These are phyloP conservation scores for Fusarium bactridioides DNA, from an alignment of 2,329 filamentous ascomycete genomes.

Conservation along the genomic window DNA sequence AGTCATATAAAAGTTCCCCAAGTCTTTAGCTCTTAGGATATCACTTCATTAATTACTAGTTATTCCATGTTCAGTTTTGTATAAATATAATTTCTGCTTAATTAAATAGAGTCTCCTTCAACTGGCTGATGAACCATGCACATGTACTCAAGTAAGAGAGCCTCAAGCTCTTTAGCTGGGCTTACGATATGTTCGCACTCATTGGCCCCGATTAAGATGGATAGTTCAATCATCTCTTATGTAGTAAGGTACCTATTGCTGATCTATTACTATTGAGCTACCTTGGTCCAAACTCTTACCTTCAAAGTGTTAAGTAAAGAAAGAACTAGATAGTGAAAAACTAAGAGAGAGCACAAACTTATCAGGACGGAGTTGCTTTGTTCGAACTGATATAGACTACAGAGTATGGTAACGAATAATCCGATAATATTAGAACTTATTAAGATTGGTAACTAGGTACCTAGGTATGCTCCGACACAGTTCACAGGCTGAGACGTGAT, in stretches of 20 bases:
- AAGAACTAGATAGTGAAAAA: neutral
- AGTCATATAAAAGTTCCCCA: neutral
- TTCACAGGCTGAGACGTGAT: constrained; percentile 8
- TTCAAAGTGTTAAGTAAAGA: neutral
- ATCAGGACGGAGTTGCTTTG: neutral
- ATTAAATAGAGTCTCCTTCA: neutral
- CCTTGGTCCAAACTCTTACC: neutral
- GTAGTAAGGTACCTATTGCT: neutral
- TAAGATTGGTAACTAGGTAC: neutral
- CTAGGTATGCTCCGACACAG: neutral
- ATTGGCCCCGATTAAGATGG: neutral
- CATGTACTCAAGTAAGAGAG: neutral
- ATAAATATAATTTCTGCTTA: neutral
- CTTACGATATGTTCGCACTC: neutral
- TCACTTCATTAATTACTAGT: neutral
- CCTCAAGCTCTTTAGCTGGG: neutral
- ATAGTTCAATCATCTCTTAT: neutral
- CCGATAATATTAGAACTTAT: neutral
- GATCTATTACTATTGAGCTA: neutral
- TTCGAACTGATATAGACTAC: neutral
- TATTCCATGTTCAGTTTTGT: neutral
- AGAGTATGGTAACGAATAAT: neutral
- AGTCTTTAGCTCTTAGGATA: neutral
- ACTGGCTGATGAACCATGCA: neutral
- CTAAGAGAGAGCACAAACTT: neutral